phyloP scores from a whole-genome alignment of 192 early-diverging fungal species.

The Backusella liffmaniae region DNA sequence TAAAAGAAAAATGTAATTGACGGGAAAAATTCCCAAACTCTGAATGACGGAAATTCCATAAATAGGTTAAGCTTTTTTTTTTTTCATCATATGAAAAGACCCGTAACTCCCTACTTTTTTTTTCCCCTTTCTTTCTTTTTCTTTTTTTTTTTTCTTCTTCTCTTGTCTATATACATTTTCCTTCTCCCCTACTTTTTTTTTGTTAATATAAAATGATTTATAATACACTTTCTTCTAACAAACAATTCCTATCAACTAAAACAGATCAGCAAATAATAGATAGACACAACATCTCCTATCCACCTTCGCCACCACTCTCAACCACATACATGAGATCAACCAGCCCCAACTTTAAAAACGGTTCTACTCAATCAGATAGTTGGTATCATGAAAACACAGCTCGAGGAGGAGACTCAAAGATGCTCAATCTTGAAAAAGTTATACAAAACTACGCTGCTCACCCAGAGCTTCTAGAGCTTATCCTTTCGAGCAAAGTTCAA shows the following conservation, averaged over 20 bases:
- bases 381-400: neutral
- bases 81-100: constrained; percentile 9
- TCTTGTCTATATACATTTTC: neutral
- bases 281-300: neutral
- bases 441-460: constrained; percentile 40
- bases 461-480: constrained; percentile 50
- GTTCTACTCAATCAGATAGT: neutral
- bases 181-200: neutral
- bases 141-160: neutral
- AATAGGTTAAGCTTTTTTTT: neutral
- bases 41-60: constrained; percentile 7
- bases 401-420: neutral
- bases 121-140: neutral
- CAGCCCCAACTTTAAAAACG: neutral
- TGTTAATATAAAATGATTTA: neutral
- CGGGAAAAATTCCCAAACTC: constrained; percentile 13
- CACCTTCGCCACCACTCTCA: constrained; percentile 13
- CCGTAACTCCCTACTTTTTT: constrained; percentile 16
- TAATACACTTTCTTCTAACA: neutral
- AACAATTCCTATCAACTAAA: neutral
- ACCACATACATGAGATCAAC: neutral
- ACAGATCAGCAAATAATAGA: neutral
- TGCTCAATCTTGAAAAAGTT: constrained; percentile 46
- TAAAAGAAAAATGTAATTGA: constrained; percentile 5
- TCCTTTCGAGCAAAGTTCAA: constrained; percentile 49